Evolutionary conservation across 257 asterid genomes (phyloP), one percentile per base, ranked within the genome.

Genomic region (Prunella vulgaris): DNA sequence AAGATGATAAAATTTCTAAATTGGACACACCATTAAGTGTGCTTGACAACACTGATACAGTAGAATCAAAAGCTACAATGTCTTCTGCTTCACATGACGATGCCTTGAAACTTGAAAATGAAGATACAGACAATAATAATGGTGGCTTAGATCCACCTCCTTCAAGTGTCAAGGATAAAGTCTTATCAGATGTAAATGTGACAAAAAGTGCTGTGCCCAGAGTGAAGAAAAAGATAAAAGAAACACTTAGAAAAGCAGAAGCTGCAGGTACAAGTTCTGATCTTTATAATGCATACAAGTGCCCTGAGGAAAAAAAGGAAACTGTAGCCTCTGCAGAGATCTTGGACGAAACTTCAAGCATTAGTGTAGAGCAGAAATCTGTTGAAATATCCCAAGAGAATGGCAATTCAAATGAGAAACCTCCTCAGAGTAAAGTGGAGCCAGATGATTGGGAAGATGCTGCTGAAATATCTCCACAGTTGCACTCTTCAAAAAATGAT

Each of bases 391-490:
- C 85, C 65, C 72, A 59, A n/a, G 80, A 83, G 33, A 85, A 80
- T 62, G 73, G 6, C 44, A 62, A 10, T 79, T 35, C 35, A 73
- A 49, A 18, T 33, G 83, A 82, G 70, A 84, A 79, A 68, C 69
- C 77, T 76, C 56, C 79, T 71, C 79, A 7, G 73, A 66, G 56
- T 79, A 87, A 89, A 76, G 77, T 63, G 32, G 99, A 86, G 84
- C 96, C 89, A 30, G 99, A 93, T 76, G 96, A 93, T 79, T 93
- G 99, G 99, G 99, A 93, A 78, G 97, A 87, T 86, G 97, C 92
- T 17, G 95, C 94, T 60, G 97, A 93, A 74, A 77, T 79, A 53
- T 80, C 95, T 79, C 87, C 90, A 5, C 90, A 94, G 24, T 68
- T 86, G 72, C 88, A 65, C 72, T 66, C 90, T 64, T 72, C 87